Conservation (phyloP, 1,284 basidiomycete species). For the Trichosporon ovoides region DNA sequence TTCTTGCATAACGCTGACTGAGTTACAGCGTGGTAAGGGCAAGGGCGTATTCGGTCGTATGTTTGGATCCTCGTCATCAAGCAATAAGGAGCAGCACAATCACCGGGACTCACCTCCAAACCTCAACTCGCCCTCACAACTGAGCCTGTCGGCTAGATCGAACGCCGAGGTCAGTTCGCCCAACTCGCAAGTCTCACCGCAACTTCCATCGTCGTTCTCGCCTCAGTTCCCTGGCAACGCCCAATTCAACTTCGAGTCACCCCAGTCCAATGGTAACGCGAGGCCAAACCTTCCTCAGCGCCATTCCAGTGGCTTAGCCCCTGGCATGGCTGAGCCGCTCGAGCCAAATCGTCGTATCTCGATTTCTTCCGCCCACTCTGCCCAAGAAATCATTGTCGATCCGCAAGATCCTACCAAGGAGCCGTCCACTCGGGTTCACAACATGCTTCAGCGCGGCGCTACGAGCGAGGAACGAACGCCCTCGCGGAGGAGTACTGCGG, state of each 20-base stretch:
- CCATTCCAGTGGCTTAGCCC: slow-evolving; percentile 4
- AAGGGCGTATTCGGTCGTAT: slow-evolving; percentile 46
- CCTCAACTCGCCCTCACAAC: slow-evolving; percentile 15
- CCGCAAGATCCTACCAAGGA: neutral
- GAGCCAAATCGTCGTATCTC: slow-evolving; percentile 3
- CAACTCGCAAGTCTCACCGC: slow-evolving; percentile 6
- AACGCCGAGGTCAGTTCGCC: slow-evolving; percentile 13
- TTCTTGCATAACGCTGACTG: neutral
- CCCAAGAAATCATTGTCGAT: slow-evolving; percentile 9
- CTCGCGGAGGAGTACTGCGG: neutral
- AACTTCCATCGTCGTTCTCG: slow-evolving; percentile 6
- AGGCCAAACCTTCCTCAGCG: slow-evolving; percentile 18
- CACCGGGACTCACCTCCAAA: slow-evolving; percentile 7
- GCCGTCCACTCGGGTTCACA: slow-evolving; percentile 7
- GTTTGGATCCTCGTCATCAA: slow-evolving; percentile 34
- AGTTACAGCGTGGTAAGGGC: slow-evolving; percentile 25
- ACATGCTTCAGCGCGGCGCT: neutral
- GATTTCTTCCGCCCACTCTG: slow-evolving; percentile 4
- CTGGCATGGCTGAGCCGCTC: slow-evolving; percentile 3
- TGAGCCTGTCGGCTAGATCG: slow-evolving; percentile 13
- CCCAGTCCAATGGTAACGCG: slow-evolving; percentile 7
- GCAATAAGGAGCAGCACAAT: slow-evolving; percentile 8
- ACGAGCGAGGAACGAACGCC: neutral
- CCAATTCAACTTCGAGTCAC: slow-evolving; percentile 8
- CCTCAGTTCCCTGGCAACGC: slow-evolving; percentile 16